Conservation (phyloP, 1,139 yeast genomes). For the Kodamaea plutei region DNA sequence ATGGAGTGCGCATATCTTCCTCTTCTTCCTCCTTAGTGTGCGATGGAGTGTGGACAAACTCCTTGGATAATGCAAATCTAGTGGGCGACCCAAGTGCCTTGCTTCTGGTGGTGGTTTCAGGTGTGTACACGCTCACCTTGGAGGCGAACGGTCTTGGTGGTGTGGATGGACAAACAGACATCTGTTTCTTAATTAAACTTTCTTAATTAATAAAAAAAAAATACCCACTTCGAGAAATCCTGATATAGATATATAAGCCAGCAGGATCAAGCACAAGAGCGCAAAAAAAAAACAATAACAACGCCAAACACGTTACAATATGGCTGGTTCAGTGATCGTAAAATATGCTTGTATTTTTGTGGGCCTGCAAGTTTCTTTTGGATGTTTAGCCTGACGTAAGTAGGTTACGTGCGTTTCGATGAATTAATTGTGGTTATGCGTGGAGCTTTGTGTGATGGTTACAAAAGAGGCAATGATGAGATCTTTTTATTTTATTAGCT, state of each 20-base stretch:
- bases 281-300: constrained; percentile 1
- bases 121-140: constrained; percentile 2
- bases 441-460: not conserved
- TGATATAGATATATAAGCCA: constrained; percentile 4
- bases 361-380: too few relatives aligned
- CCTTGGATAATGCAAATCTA: not conserved
- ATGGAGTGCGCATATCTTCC: constrained; percentile 1
- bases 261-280: not conserved
- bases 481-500: too few relatives aligned
- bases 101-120: constrained; percentile 7
- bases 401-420: not conserved
- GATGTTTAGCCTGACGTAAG: too few relatives aligned
- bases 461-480: not conserved
- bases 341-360: not conserved
- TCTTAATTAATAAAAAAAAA: constrained; percentile 2
- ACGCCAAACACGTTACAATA: constrained; percentile 1
- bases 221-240: not conserved
- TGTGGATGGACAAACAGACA: constrained; percentile 4
- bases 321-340: too few relatives aligned
- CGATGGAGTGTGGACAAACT: constrained; percentile 3
- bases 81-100: constrained; percentile 1
- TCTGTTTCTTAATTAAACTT: too few relatives aligned
- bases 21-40: too few relatives aligned
- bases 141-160: constrained; percentile 3
- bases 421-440: not conserved